Evolutionary conservation across 148 eudicot genomes (phyloP), one percentile per base, ranked within the genome.

Genomic region (Chenopodium quinoa): DNA sequence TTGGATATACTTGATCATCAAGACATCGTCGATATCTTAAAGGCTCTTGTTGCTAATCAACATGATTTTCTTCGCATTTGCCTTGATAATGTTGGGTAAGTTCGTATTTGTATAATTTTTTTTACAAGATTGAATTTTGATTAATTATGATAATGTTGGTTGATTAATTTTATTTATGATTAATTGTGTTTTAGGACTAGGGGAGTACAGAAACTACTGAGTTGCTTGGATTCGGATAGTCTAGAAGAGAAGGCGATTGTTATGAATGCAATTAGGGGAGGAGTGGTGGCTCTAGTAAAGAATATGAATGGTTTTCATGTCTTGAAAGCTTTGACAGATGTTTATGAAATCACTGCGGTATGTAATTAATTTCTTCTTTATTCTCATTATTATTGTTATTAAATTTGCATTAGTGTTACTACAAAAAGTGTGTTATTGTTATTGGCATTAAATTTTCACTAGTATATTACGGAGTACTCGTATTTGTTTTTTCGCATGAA

Each of bases 131-230:
- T 50, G 14, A 50, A 11, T 50, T 10, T 46, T 27, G 27, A 25
- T 40, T 69, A 14, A 54, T 54, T 54, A 16, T 16, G 60, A 4
- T 54, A 52, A 14, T 52, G 58, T 52, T 32, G 1, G 25, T 50
- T 37, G 44, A 40, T 13, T 22, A 0, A 34, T 74, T 77, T n/a
- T 60, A 5, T 50, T 56, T 46, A 73, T 11, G 44, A 14, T 27
- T 7, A 10, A 1, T 9, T 12, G 17, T 69, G 64, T 48, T 68
- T 56, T 84, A 91, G 94, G 47, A 86, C 92, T 63, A 82, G 87
- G 19, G 88, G 87, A 1, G 70, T 89, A 70, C 94, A 91, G 71
- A 86, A 81, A 10, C 22, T 90, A 71, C 4, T 90, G 23, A 64
- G 50, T 31, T 14, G 22, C n/a, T 22, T 81, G 9, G 13, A 74